Percentiles rank a stretch among this genome's conserved stretches.
Evolutionary conservation across 148 eudicot species (phyloP).

Genomic region (Arctostaphylos glauca): DNA sequence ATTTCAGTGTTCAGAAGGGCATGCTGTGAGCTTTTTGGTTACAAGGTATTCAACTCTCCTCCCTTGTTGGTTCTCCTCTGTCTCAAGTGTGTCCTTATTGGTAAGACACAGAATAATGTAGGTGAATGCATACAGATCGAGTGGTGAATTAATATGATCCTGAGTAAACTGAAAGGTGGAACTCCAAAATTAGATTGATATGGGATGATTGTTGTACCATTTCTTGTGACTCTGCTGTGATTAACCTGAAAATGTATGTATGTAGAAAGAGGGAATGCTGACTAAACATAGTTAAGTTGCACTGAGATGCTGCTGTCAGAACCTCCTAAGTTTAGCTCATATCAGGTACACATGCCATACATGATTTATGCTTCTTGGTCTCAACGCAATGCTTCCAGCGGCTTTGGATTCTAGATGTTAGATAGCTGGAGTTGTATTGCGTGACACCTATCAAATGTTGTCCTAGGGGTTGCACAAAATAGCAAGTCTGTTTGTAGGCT

Average conservation of each 20-base stretch:
- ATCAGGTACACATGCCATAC: not conserved
- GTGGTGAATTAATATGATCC: not conserved
- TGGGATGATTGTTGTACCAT: not conserved
- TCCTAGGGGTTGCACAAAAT: not conserved
- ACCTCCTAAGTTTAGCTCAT: not conserved
- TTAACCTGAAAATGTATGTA: not conserved
- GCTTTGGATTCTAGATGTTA: not conserved
- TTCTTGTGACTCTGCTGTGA: not conserved
- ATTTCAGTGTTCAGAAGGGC: constrained; percentile 98
- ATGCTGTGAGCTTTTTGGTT: constrained; percentile 98
- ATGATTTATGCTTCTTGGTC: not conserved
- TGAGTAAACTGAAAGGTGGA: not conserved
- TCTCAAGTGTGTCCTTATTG: not conserved
- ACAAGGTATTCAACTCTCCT: constrained; percentile 54
- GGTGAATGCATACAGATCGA: not conserved
- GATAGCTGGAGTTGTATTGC: not conserved
- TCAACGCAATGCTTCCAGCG: not conserved
- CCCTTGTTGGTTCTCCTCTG: constrained; percentile 1
- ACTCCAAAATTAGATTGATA: not conserved
- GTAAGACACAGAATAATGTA: not conserved
- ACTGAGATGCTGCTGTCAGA: not conserved
- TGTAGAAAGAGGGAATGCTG: not conserved
- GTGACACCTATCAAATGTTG: not conserved
- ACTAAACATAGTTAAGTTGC: not conserved
- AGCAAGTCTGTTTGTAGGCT: not conserved